Conservation (phyloP, 805 yeast species). For the Ogataea neopini region DNA sequence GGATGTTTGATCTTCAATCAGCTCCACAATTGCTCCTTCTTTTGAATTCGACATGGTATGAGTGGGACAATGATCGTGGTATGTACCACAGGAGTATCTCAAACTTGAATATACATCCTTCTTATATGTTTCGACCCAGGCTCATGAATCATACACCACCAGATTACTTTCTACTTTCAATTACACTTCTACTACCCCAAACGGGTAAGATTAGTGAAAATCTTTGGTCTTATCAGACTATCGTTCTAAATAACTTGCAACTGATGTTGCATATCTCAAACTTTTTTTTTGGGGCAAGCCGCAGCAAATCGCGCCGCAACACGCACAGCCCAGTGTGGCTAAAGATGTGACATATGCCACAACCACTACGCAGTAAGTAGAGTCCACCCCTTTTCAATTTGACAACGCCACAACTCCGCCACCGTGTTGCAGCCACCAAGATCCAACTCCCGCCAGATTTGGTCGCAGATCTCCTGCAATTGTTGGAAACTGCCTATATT, state of each 20-base stretch:
- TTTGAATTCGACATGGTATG: background rate
- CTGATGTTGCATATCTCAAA: background rate
- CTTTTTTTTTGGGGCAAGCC: slow-evolving; percentile 1
- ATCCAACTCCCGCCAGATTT: slow-evolving; percentile 10
- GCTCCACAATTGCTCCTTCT: background rate
- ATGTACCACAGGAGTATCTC: too few relatives aligned
- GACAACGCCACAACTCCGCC: slow-evolving; percentile 8
- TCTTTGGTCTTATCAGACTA: background rate
- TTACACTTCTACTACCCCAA: background rate
- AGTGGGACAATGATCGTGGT: too few relatives aligned
- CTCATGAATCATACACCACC: too few relatives aligned
- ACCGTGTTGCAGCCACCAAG: slow-evolving; percentile 5
- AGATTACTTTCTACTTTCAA: too few relatives aligned
- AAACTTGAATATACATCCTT: too few relatives aligned
- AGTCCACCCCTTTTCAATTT: slow-evolving; percentile 5
- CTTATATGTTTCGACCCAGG: too few relatives aligned
- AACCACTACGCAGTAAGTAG: slow-evolving; percentile 10
- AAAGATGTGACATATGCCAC: background rate
- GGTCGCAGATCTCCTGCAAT: slow-evolving; percentile 7
- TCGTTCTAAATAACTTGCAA: background rate
- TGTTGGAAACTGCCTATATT: slow-evolving; percentile 13
- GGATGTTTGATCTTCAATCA: background rate
- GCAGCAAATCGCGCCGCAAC: background rate
- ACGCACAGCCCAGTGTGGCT: background rate
- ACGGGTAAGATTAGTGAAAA: slow-evolving; percentile 1